Evolutionary conservation across 805 yeast species (phyloP), one percentile per base, ranked within the genome.

Genomic region (Torulaspora gathmanii): DNA sequence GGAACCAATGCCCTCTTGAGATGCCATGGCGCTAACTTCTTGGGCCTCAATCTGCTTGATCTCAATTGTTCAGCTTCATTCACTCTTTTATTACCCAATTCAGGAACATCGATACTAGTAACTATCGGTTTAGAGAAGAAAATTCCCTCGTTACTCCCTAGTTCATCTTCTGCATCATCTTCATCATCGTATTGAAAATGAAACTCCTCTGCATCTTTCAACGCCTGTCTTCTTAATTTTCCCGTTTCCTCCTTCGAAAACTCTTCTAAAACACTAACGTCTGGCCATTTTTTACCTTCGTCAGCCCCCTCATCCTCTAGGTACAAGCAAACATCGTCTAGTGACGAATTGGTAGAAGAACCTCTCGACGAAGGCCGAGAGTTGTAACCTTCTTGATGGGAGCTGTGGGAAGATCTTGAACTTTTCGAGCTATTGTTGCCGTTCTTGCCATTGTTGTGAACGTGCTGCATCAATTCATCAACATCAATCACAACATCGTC

Each of bases 301-400:
- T 44, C 50, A 33, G 53, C 52, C 15, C 57, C 63, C 13, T 58
- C 58, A 37, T 77, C 78, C 51, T 83, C 89, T 30, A 89, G 72
- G 0, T 95, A 96, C 63, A 88, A 80, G 59, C 96, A 91, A 20
- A 91, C 99, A 65, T 91, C 99, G 60, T 84, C 90, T 47, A 91
- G 68, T 1, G 96, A 86, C 0, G 95, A 82, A 31, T 79, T 77
- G 43, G 77, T 79, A 1, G 72, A 64, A 6, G 68, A 58, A 28
- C 70, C 58, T 50, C 72, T 63, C 1, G 73, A 65, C 2, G 71
- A 67, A 1, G 75, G 75, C 40, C 70, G 68, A 3, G 75, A 71
- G 29, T 67, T 67, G 33, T 67, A 63, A 40, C 64, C 67, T 4
- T 60, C 61, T 16, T 57, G 64, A 5, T 57, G 57, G 12, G 53